phyloP scores from a whole-genome alignment of 139 green algal species.

The Chlamydomonas incerta region DNA sequence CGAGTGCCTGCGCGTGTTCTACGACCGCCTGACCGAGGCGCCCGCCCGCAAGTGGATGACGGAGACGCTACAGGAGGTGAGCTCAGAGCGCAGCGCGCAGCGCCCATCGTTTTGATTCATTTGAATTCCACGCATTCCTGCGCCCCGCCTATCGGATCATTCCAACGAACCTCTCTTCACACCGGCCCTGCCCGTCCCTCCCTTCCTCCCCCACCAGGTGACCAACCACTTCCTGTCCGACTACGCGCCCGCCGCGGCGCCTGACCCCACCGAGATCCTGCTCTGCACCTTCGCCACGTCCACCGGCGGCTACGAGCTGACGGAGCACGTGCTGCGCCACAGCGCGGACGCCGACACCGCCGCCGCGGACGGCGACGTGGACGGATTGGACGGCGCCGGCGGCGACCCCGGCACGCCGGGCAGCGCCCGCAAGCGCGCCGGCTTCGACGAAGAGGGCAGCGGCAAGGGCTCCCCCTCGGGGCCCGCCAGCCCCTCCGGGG shows the following conservation, averaged over 20 bases:
- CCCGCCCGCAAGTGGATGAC: slow-evolving; percentile 46
- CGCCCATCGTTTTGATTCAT: background rate
- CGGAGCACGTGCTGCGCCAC: slow-evolving; percentile 36
- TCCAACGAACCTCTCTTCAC: no score
- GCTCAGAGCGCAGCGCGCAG: no score
- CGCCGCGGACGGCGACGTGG: background rate
- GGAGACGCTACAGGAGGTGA: slow-evolving; percentile 45
- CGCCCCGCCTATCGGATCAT: no score
- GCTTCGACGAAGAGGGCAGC: no score
- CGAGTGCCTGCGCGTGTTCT: slow-evolving; percentile 74
- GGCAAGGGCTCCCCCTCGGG: background rate
- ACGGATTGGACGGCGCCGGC: background rate
- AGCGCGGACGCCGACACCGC: background rate
- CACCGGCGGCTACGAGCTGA: slow-evolving; percentile 45
- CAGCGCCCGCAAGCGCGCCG: no score
- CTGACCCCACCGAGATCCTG: slow-evolving; percentile 36
- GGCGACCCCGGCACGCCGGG: background rate
- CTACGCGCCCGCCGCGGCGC: background rate
- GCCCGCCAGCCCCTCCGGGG: background rate
- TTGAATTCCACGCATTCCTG: no score
- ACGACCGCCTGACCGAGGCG: slow-evolving; percentile 67
- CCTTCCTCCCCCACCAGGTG: background rate
- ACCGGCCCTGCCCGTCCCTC: no score
- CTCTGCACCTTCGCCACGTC: slow-evolving; percentile 53
- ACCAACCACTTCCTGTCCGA: slow-evolving; percentile 26